A percentile compares a stretch with the other conserved stretches of the same genome.
These are phyloP conservation scores for Theobroma cacao DNA, from an alignment of 345 rosid species.

Conservation along the genomic window DNA sequence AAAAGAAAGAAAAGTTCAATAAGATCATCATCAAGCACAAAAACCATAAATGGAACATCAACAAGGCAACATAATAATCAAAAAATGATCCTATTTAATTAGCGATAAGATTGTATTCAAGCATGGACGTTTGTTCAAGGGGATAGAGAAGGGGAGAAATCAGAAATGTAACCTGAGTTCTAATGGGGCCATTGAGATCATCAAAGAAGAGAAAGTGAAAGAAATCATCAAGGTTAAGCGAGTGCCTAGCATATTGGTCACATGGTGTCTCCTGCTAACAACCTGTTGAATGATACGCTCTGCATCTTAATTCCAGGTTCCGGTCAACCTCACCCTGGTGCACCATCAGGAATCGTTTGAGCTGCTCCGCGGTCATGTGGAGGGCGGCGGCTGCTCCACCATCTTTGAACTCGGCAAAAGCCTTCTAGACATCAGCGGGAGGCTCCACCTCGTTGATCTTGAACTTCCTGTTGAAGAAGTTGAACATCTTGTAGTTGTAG, in stretches of 20 bases:
- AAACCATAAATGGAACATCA: neutral
- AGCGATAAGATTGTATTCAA: too few relatives aligned
- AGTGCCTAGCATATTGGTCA: constrained; percentile 35
- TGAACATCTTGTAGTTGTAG: constrained; percentile 65
- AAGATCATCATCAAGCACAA: neutral
- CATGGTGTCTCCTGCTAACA: constrained; percentile 37
- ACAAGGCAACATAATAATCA: neutral
- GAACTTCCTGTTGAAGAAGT: constrained; percentile 76
- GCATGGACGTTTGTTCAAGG: neutral
- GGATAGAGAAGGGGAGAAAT: constrained; percentile 13
- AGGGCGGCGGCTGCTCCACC: too few relatives aligned
- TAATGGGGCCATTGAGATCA: constrained; percentile 49
- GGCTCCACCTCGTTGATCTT: constrained; percentile 68
- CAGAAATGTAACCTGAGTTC: constrained; percentile 20
- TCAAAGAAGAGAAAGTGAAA: constrained; percentile 45
- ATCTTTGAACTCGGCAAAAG: constrained; percentile 43
- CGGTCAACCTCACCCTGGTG: constrained; percentile 45
- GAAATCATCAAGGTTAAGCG: constrained; percentile 62
- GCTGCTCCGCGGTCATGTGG: constrained; percentile 46
- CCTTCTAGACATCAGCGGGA: constrained; percentile 62
- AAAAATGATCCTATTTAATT: neutral
- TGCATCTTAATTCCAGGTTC: constrained; percentile 52
- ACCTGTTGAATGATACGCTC: constrained; percentile 52
- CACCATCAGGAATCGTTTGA: constrained; percentile 55
- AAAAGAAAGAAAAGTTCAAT: neutral